These are phyloP conservation scores for Salix koriyanagi DNA, from an alignment of 345 rosid species.

Conservation along the genomic window DNA sequence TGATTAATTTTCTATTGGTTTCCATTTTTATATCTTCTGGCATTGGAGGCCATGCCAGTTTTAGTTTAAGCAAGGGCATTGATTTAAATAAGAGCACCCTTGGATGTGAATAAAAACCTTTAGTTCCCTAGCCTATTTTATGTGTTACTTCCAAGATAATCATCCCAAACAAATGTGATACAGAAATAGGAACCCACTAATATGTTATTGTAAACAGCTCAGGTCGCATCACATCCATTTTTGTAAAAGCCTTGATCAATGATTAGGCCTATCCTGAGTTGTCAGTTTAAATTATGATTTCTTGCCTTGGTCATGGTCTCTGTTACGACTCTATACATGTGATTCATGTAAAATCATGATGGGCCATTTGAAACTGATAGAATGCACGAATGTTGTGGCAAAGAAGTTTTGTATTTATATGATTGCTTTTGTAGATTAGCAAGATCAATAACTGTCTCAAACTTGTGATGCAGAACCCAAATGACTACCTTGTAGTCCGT, in stretches of 20 bases:
- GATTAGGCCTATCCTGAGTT: neutral
- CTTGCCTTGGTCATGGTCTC: neutral
- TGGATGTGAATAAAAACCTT: neutral
- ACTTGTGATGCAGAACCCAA: conserved; percentile 51
- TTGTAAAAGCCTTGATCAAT: neutral
- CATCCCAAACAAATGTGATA: neutral
- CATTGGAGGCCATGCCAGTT: neutral
- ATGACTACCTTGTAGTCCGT: conserved; percentile 51
- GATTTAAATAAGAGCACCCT: neutral
- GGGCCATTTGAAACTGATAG: neutral
- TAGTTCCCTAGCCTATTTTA: neutral
- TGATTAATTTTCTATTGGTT: neutral
- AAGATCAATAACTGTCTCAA: neutral
- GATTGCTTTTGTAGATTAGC: neutral
- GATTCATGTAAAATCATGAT: neutral
- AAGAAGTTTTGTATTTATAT: neutral
- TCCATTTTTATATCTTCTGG: neutral
- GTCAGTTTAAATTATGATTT: neutral
- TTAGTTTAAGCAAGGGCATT: neutral
- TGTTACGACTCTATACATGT: neutral
- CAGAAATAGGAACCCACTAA: neutral
- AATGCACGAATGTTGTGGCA: neutral
- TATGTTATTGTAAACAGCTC: neutral
- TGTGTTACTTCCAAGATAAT: neutral
- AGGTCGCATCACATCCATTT: neutral